phyloP scores from a whole-genome alignment of 768 basidiomycete species.

The Clavulina sp. region DNA sequence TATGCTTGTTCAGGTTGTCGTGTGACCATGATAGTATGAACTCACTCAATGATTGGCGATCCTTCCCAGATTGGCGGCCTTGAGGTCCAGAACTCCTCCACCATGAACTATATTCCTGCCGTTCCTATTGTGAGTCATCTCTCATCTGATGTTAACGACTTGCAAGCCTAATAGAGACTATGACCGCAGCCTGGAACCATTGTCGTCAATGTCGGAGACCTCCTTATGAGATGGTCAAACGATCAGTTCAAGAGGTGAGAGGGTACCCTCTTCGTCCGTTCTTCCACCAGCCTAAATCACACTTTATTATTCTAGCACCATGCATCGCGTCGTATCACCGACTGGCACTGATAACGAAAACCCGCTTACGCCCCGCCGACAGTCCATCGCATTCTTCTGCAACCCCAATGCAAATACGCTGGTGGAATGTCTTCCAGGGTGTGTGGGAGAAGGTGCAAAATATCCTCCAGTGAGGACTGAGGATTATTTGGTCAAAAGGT shows the following conservation, averaged over 20 bases:
- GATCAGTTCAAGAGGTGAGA: slow-evolving; percentile 38
- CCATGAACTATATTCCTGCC: slow-evolving; percentile 50
- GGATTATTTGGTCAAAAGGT: slow-evolving; percentile 49
- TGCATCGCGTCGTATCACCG: slow-evolving; percentile 71
- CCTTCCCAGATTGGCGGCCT: slow-evolving; percentile 43
- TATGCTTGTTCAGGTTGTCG: too few relatives aligned
- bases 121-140: slow-evolving; percentile 47
- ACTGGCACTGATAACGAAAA: slow-evolving; percentile 31
- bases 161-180: background rate
- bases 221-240: slow-evolving; percentile 71
- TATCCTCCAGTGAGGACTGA: slow-evolving; percentile 58
- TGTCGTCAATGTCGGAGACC: slow-evolving; percentile 68
- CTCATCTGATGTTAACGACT: background rate
- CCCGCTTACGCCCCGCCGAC: slow-evolving; percentile 43
- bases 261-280: slow-evolving; percentile 2
- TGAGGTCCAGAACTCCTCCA: slow-evolving; percentile 68
- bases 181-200: slow-evolving; percentile 52
- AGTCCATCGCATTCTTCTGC: slow-evolving; percentile 79
- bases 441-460: slow-evolving; percentile 33
- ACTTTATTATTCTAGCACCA: slow-evolving; percentile 30
- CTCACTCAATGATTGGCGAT: background rate
- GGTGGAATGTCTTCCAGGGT: slow-evolving; percentile 56
- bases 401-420: slow-evolving; percentile 56
- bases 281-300: background rate
- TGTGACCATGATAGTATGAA: background rate